Evolutionary conservation across 23 red algal genomes (phyloP).

Genomic region (Pyropia haitanensis): DNA sequence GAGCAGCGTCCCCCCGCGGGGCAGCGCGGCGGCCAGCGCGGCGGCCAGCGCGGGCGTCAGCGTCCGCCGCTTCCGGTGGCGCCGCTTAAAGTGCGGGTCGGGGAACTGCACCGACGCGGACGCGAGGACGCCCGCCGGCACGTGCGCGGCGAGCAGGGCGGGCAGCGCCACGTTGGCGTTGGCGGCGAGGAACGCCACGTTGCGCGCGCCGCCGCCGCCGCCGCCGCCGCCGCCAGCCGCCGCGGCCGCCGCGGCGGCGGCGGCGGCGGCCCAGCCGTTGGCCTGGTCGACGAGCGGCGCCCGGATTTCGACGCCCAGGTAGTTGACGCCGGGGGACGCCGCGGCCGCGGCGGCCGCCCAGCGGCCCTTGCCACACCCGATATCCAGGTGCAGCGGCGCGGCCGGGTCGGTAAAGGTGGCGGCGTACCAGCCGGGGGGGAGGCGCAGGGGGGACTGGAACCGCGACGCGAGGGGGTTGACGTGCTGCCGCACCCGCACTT

Average conservation of each 20-base stretch:
- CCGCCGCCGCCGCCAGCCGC: too few species aligned
- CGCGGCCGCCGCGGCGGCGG: background rate
- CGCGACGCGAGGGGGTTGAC: constrained; percentile 79
- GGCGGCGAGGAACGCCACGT: constrained; percentile 53
- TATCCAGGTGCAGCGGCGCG: constrained; percentile 60
- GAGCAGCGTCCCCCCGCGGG: constrained; percentile 3
- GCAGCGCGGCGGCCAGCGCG: constrained; percentile 19
- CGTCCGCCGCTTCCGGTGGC: constrained; percentile 86
- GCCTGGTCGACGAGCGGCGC: constrained; percentile 72
- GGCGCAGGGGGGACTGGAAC: constrained; percentile 25
- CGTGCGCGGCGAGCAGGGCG: constrained; percentile 14
- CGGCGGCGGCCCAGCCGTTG: constrained; percentile 17
- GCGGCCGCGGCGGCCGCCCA: constrained; percentile 43
- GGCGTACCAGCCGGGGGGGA: constrained; percentile 38
- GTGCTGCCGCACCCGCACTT: constrained; percentile 81
- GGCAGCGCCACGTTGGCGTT: constrained; percentile 69
- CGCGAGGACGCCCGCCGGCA: constrained; percentile 9
- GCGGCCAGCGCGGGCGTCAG: constrained; percentile 52
- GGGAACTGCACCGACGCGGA: constrained; percentile 70
- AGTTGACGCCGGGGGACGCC: constrained; percentile 29
- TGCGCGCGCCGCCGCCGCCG: constrained; percentile 8
- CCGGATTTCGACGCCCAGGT: constrained; percentile 88
- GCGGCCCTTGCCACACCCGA: constrained; percentile 81
- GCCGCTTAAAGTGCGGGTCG: constrained; percentile 93
- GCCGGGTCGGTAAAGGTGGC: constrained; percentile 15